These are phyloP conservation scores for Sporodiniella umbellata DNA, from an alignment of 371 early-diverging fungal species.

Conservation along the genomic window DNA sequence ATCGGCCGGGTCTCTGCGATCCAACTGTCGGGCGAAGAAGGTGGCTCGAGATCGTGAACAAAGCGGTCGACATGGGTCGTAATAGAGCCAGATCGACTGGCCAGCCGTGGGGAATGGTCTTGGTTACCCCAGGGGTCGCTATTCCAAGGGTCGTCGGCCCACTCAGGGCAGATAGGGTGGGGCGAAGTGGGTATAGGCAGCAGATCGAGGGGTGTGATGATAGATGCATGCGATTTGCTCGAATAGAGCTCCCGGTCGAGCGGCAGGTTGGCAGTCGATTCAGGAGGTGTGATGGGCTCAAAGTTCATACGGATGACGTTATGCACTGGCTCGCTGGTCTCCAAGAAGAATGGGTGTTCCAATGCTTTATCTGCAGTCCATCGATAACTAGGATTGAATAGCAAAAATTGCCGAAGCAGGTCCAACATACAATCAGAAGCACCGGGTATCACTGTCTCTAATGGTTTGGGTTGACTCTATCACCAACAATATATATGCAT, in stretches of 20 bases:
- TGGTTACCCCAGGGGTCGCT: no score
- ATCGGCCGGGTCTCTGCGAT: slow-evolving; percentile 16
- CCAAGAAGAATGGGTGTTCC: slow-evolving; percentile 63
- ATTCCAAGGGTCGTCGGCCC: slow-evolving; percentile 9
- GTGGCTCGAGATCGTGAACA: slow-evolving; percentile 7
- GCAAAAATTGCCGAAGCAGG: slow-evolving; percentile 78
- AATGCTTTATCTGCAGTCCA: slow-evolving; percentile 76
- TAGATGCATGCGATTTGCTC: neutral
- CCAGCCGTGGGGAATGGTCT: neutral
- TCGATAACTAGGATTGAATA: slow-evolving; percentile 84
- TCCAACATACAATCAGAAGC: slow-evolving; percentile 65
- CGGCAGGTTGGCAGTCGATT: slow-evolving; percentile 1
- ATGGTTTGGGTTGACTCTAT: slow-evolving; percentile 51
- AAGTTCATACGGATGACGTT: slow-evolving; percentile 1
- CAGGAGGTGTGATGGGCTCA: slow-evolving; percentile 18
- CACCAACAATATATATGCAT: slow-evolving; percentile 17
- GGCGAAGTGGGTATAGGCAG: slow-evolving; percentile 15
- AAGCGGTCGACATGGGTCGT: slow-evolving; percentile 5
- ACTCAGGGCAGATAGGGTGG: slow-evolving; percentile 22
- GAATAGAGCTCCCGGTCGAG: neutral
- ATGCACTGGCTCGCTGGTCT: slow-evolving; percentile 13
- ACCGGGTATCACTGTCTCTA: slow-evolving; percentile 58
- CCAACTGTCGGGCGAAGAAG: slow-evolving; percentile 2
- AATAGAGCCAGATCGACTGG: slow-evolving; percentile 6
- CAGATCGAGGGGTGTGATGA: slow-evolving; percentile 15